phyloP scores from a whole-genome alignment of 1,284 basidiomycete species.

The Stygiomarasmius scandens region DNA sequence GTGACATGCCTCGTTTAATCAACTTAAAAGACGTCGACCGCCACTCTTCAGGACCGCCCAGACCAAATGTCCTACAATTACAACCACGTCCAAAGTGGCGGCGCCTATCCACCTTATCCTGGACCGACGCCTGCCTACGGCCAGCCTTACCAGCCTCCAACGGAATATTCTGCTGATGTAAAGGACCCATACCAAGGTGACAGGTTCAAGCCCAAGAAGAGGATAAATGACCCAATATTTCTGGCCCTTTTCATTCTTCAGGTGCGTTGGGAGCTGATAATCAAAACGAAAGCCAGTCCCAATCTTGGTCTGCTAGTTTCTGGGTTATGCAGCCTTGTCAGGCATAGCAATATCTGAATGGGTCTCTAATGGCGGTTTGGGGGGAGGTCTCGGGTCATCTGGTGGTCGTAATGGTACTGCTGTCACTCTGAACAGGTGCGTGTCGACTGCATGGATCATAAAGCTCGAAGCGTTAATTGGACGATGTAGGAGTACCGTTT shows the following conservation, averaged over 20 bases:
- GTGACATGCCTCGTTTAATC: too few relatives aligned
- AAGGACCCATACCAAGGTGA: constrained; percentile 66
- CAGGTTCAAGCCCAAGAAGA: constrained; percentile 71
- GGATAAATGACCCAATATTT: constrained; percentile 73
- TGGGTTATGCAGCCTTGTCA: constrained; percentile 70
- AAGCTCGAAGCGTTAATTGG: constrained; percentile 4
- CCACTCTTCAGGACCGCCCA: not conserved
- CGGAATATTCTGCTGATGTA: constrained; percentile 35
- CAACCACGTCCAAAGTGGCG: not conserved
- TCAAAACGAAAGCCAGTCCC: not conserved
- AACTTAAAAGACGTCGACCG: not conserved
- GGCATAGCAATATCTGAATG: constrained; percentile 67
- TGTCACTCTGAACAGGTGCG: constrained; percentile 63
- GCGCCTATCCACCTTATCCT: constrained; percentile 18
- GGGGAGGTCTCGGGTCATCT: constrained; percentile 61
- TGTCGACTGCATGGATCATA: constrained; percentile 8
- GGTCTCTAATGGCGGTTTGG: constrained; percentile 65
- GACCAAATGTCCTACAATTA: not conserved
- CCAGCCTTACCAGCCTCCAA: constrained; percentile 23
- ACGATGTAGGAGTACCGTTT: constrained; percentile 57
- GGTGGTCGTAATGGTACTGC: constrained; percentile 41
- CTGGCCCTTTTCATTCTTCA: constrained; percentile 72
- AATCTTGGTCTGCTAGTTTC: constrained; percentile 43
- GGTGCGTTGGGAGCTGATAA: constrained; percentile 32
- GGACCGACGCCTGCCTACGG: constrained; percentile 29